These are phyloP conservation scores for Ochetophila trinervis DNA, from an alignment of 306 rosid species.

Conservation along the genomic window DNA sequence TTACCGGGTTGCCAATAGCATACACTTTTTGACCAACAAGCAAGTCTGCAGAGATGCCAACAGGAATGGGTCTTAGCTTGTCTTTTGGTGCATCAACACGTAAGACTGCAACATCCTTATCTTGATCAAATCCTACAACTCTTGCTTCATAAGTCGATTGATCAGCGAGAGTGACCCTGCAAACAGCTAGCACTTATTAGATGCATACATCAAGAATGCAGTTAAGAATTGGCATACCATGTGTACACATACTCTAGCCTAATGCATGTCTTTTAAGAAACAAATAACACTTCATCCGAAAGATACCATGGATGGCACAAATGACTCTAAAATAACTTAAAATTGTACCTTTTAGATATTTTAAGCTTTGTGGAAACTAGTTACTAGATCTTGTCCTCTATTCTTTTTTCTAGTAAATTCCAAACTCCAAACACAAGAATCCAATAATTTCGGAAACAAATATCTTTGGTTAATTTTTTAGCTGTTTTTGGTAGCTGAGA, in stretches of 20 bases:
- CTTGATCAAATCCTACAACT: slow-evolving; percentile 98
- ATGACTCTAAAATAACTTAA: too few species aligned
- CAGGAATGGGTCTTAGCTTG: slow-evolving; percentile 81
- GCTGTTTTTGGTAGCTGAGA: too few species aligned
- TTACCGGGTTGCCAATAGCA: slow-evolving; percentile 98
- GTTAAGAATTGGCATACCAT: too few species aligned
- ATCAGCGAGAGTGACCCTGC: slow-evolving; percentile 95
- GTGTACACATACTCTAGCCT: too few species aligned
- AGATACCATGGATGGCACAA: too few species aligned
- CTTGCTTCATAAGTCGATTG: slow-evolving; percentile 82
- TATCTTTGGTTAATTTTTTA: too few species aligned
- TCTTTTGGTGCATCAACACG: slow-evolving; percentile 82
- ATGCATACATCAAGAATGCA: slow-evolving; percentile 14
- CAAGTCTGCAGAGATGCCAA: slow-evolving; percentile 87
- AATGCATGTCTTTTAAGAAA: background rate
- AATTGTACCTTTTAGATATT: too few species aligned
- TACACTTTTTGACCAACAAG: slow-evolving; percentile 98
- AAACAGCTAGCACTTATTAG: slow-evolving; percentile 46
- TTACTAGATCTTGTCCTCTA: too few species aligned
- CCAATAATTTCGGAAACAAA: too few species aligned
- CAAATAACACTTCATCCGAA: background rate
- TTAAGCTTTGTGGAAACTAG: too few species aligned
- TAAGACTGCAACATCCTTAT: slow-evolving; percentile 95
- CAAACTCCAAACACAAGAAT: too few species aligned
- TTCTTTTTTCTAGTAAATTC: too few species aligned